A percentile compares a stretch with the other conserved stretches of the same genome.
These are phyloP conservation scores for Ceratocystis cubensis DNA, from an alignment of 2,329 filamentous ascomycete genomes.

Conservation along the genomic window DNA sequence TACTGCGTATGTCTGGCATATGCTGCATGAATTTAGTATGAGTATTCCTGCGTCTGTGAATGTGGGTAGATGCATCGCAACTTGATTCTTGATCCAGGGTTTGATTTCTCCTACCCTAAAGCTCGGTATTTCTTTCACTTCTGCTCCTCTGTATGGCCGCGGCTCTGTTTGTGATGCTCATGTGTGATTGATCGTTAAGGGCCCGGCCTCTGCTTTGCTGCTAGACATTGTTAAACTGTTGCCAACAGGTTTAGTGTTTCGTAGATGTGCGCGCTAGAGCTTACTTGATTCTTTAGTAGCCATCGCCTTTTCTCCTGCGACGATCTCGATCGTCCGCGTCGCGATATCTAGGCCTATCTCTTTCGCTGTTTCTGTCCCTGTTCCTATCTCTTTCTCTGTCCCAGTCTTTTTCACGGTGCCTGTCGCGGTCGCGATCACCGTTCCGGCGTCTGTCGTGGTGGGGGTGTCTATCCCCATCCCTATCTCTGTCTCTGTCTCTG, in stretches of 20 bases:
- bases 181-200: too few relatives aligned
- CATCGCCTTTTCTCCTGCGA: conserved; percentile 18
- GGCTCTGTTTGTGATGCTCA: background rate
- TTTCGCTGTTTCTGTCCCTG: conserved; percentile 26
- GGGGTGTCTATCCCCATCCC: conserved; percentile 25
- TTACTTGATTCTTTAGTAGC: conserved; percentile 18
- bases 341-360: conserved; percentile 21
- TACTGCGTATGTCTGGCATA: too few relatives aligned
- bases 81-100: background rate
- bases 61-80: background rate
- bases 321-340: conserved; percentile 13
- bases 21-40: background rate
- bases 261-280: too few relatives aligned
- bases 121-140: background rate
- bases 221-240: too few relatives aligned
- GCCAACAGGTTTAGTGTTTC: too few relatives aligned
- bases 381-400: conserved; percentile 28
- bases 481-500: conserved; percentile 25
- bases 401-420: conserved; percentile 26
- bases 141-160: background rate
- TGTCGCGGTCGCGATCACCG: conserved; percentile 26
- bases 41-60: background rate
- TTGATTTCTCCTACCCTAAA: background rate
- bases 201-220: too few relatives aligned
- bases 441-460: conserved; percentile 18